A percentile compares a stretch with the other conserved stretches of the same genome.
These are phyloP conservation scores for Scytalidium sp. DNA, from an alignment of 2,329 filamentous ascomycete species.

Conservation along the genomic window DNA sequence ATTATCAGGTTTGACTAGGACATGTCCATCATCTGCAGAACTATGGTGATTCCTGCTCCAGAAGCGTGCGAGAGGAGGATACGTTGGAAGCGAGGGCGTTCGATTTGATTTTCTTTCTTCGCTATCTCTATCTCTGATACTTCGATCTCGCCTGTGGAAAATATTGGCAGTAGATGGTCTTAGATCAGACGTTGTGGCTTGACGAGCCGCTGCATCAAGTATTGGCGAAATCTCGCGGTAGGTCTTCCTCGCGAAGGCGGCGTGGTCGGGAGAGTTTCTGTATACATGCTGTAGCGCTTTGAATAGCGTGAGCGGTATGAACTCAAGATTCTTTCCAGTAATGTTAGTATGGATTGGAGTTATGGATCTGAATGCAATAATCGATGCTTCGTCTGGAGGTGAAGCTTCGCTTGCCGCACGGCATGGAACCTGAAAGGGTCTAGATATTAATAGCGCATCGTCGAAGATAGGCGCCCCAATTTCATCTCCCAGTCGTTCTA, in stretches of 20 bases:
- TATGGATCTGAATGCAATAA: conserved; percentile 58
- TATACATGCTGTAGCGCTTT: conserved; percentile 63
- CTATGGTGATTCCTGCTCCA: conserved; percentile 6
- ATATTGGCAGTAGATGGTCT: conserved; percentile 8
- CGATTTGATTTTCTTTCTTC: background rate
- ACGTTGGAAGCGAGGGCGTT: background rate
- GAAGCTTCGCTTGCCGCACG: conserved; percentile 20
- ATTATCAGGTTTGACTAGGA: conserved; percentile 9
- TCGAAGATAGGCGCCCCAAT: conserved; percentile 44
- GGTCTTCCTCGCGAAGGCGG: conserved; percentile 57
- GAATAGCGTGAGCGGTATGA: conserved; percentile 63
- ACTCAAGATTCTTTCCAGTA: conserved; percentile 49
- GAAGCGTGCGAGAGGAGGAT: conserved; percentile 8
- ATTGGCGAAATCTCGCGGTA: conserved; percentile 58
- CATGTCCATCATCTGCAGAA: conserved; percentile 4
- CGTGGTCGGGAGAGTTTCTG: conserved; percentile 49
- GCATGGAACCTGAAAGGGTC: conserved; percentile 41
- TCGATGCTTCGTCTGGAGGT: conserved; percentile 27
- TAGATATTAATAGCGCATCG: conserved; percentile 42
- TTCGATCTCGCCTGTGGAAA: background rate
- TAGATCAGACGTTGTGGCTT: conserved; percentile 1
- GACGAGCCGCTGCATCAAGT: conserved; percentile 27
- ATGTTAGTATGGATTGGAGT: conserved; percentile 58
- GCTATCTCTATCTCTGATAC: background rate
- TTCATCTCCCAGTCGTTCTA: conserved; percentile 37